These are phyloP conservation scores for Saitozyma sp. DNA, from an alignment of 768 basidiomycete genomes.

Conservation along the genomic window DNA sequence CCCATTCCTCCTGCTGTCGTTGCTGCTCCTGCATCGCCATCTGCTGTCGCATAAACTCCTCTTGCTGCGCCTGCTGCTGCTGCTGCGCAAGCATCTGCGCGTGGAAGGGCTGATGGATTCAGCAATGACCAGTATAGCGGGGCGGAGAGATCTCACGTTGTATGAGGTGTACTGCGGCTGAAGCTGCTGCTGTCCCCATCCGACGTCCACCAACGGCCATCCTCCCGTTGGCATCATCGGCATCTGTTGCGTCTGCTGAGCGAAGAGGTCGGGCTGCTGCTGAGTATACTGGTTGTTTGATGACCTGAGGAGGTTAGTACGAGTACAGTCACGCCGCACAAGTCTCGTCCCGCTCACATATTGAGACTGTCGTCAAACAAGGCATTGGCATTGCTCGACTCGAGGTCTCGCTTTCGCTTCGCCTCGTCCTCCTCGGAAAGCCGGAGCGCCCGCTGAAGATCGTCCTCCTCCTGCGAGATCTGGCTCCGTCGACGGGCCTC, in stretches of 20 bases:
- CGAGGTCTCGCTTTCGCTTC: conserved; percentile 66
- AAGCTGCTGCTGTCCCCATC: conserved; percentile 64
- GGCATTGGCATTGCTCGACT: conserved; percentile 69
- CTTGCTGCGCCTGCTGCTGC: conserved; percentile 57
- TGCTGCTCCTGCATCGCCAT: conserved; percentile 53
- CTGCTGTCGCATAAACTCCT: conserved; percentile 57
- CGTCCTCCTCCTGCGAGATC: conserved; percentile 71
- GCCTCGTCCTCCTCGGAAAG: conserved; percentile 90
- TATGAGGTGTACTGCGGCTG: conserved; percentile 88
- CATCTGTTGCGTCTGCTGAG: conserved; percentile 56
- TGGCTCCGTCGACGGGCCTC: conserved; percentile 56
- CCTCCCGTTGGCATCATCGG: conserved; percentile 7
- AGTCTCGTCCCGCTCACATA: conserved; percentile 60
- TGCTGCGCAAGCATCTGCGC: conserved; percentile 87
- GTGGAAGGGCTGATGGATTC: conserved; percentile 56
- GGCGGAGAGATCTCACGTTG: conserved; percentile 58
- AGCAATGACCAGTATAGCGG: conserved; percentile 52
- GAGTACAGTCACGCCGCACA: neutral
- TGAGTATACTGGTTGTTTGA: conserved; percentile 40
- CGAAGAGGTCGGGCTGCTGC: conserved; percentile 52
- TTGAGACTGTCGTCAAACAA: conserved; percentile 87
- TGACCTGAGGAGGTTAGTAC: conserved; percentile 7
- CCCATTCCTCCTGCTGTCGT: conserved; percentile 52
- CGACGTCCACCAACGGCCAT: conserved; percentile 47
- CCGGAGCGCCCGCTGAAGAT: conserved; percentile 75